These are phyloP conservation scores for Debaryomyces sp. DNA, from an alignment of 1,139 yeast genomes.

Conservation along the genomic window DNA sequence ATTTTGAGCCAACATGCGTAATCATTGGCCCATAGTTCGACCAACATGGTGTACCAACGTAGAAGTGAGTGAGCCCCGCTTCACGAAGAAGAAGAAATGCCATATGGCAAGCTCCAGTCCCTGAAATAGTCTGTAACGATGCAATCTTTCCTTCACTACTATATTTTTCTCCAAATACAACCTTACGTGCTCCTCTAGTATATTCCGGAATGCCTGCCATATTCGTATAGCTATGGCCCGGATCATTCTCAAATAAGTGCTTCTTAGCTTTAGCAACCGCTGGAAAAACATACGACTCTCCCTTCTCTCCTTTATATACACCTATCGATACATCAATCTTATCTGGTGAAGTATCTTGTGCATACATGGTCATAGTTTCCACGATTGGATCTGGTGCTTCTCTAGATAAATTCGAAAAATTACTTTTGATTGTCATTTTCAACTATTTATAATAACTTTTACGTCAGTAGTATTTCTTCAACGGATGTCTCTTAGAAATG, in stretches of 20 bases:
- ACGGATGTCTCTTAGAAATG: not conserved
- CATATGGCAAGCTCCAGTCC: conserved; percentile 48
- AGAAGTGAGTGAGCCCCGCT: conserved; percentile 32
- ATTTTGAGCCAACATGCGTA: conserved; percentile 31
- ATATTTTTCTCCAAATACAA: conserved; percentile 35
- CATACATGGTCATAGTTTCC: conserved; percentile 29
- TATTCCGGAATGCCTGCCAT: conserved; percentile 48
- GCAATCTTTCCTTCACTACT: conserved; percentile 31
- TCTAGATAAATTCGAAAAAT: conserved; percentile 27
- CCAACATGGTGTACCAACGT: conserved; percentile 47
- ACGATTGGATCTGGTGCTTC: conserved; percentile 44
- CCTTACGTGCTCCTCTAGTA: conserved; percentile 35
- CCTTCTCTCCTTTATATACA: conserved; percentile 44
- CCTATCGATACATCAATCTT: conserved; percentile 49
- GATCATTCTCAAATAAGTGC: conserved; percentile 33
- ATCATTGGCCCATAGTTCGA: conserved; percentile 43
- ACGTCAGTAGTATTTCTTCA: not conserved
- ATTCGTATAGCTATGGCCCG: conserved; percentile 48
- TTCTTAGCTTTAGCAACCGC: conserved; percentile 41
- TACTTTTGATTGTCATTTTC: conserved; percentile 28
- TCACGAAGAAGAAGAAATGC: conserved; percentile 33
- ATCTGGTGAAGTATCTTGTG: conserved; percentile 28
- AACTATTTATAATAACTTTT: not conserved
- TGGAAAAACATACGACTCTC: conserved; percentile 41
- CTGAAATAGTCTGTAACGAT: conserved; percentile 45